Evolutionary conservation across 2,329 filamentous ascomycete species (phyloP).

Genomic region (Xenoacremonium recifei): DNA sequence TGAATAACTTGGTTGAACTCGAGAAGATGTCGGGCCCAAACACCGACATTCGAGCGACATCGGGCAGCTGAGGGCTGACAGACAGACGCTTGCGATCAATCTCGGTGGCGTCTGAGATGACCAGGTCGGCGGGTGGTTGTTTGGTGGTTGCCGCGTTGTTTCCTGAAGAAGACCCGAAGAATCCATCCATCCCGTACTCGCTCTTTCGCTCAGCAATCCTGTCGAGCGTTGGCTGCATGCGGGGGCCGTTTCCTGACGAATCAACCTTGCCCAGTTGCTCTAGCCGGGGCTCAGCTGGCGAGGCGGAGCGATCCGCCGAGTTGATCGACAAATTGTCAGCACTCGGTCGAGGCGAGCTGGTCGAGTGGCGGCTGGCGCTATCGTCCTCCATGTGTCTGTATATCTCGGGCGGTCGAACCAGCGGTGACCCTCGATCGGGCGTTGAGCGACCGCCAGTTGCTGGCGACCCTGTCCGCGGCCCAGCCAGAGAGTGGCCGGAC

Average conservation of each 20-base stretch:
- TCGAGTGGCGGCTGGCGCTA: conserved; percentile 52
- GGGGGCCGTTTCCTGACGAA: conserved; percentile 6
- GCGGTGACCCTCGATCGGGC: conserved; percentile 51
- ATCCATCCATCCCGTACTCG: background rate
- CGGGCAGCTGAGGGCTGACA: conserved; percentile 56
- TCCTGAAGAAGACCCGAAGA: background rate
- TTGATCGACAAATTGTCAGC: conserved; percentile 47
- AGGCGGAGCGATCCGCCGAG: conserved; percentile 32
- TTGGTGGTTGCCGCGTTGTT: background rate
- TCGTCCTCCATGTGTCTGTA: conserved; percentile 69
- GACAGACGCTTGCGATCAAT: conserved; percentile 37
- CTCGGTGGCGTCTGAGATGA: conserved; percentile 1
- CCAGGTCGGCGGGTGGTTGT: background rate
- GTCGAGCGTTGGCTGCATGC: conserved; percentile 20
- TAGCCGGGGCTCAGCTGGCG: conserved; percentile 10
- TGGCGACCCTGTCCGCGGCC: background rate
- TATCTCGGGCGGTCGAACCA: conserved; percentile 74
- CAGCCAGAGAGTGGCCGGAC: conserved; percentile 15
- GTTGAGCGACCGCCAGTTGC: conserved; percentile 17
- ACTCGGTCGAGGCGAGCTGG: conserved; percentile 57
- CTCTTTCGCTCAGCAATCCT: conserved; percentile 19
- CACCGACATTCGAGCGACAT: conserved; percentile 56
- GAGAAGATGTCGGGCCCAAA: conserved; percentile 61
- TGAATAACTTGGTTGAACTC: conserved; percentile 17
- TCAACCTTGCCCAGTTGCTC: conserved; percentile 5